phyloP scores from a whole-genome alignment of 2,329 filamentous ascomycete genomes.

The Fusarium sulawesiense region DNA sequence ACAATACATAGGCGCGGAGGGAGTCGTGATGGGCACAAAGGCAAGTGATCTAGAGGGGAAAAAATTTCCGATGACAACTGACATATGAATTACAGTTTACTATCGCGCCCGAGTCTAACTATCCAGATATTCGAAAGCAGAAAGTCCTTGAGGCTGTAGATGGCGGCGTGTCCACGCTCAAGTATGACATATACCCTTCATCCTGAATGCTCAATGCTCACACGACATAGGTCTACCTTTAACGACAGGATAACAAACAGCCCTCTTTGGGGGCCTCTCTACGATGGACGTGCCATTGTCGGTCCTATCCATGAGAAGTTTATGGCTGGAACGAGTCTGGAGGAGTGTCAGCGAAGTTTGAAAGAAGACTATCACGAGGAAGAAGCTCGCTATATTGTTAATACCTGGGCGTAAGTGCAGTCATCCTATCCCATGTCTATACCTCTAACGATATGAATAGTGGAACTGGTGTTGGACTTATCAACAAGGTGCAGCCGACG shows the following conservation, averaged over 20 bases:
- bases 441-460: slow-evolving; percentile 38
- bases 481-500: slow-evolving; percentile 55
- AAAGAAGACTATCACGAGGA: slow-evolving; percentile 53
- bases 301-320: slow-evolving; percentile 56
- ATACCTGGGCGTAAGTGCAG: slow-evolving; percentile 54
- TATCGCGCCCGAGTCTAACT: slow-evolving; percentile 56
- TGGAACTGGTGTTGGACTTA: slow-evolving; percentile 59
- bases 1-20: slow-evolving; percentile 54
- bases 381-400: slow-evolving; percentile 48
- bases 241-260: slow-evolving; percentile 56
- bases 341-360: slow-evolving; percentile 56
- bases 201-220: neutral
- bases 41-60: slow-evolving; percentile 39
- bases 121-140: slow-evolving; percentile 55
- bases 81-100: slow-evolving; percentile 55
- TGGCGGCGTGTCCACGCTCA: slow-evolving; percentile 59
- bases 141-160: slow-evolving; percentile 56
- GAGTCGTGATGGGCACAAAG: slow-evolving; percentile 58
- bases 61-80: neutral
- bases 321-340: slow-evolving; percentile 53
- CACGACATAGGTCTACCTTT: slow-evolving; percentile 51
- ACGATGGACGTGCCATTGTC: slow-evolving; percentile 59
- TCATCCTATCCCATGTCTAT: neutral
- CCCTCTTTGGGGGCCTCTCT: slow-evolving; percentile 55
- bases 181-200: slow-evolving; percentile 48